Evolutionary conservation across 2,329 filamentous ascomycete genomes (phyloP).

Genomic region (Diaporthe aspalathi): DNA sequence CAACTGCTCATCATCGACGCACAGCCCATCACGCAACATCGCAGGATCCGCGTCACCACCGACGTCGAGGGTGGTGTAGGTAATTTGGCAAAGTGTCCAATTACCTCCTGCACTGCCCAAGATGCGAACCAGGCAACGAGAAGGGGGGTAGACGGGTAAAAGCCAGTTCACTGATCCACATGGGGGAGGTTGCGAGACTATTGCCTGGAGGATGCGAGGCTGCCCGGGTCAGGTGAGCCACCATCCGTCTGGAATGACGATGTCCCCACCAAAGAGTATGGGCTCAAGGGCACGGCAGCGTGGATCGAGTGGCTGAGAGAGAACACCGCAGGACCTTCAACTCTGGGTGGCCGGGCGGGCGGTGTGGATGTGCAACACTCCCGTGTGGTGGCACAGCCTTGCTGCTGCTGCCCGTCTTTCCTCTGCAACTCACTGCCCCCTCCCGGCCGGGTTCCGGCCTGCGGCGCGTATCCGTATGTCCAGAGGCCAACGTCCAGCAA

Average conservation of each 20-base stretch:
- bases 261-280: slow-evolving; percentile 15
- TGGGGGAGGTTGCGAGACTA: background rate
- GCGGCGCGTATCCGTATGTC: background rate
- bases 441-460: slow-evolving; percentile 19
- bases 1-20: slow-evolving; percentile 4
- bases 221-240: slow-evolving; percentile 25
- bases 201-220: slow-evolving; percentile 17
- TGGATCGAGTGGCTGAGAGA: slow-evolving; percentile 19
- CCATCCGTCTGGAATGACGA: slow-evolving; percentile 27
- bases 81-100: slow-evolving; percentile 8
- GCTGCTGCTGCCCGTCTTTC: background rate
- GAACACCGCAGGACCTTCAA: background rate
- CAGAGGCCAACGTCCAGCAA: background rate
- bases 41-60: slow-evolving; percentile 11
- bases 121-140: background rate
- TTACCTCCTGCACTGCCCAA: slow-evolving; percentile 8
- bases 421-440: background rate
- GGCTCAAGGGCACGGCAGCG: background rate
- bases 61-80: background rate
- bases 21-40: background rate
- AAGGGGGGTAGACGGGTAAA: background rate
- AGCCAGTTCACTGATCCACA: slow-evolving; percentile 5
- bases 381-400: background rate
- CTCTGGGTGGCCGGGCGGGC: slow-evolving; percentile 4
- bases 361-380: slow-evolving; percentile 8